Conservation (phyloP, 306 rosid species). For the Dicorynia guianensis region DNA sequence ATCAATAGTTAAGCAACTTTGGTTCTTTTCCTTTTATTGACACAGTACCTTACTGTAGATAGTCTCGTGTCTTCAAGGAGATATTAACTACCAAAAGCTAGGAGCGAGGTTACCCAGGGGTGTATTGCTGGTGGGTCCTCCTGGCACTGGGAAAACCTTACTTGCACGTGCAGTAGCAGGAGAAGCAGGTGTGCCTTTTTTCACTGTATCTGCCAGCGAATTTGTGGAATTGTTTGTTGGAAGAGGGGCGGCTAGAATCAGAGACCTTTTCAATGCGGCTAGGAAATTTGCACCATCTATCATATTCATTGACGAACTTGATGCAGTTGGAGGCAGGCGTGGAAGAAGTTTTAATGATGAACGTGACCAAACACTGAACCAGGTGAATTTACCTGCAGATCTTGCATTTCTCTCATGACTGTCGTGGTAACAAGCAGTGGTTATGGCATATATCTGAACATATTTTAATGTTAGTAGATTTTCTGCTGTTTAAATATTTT, state of each 20-base stretch:
- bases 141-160: slow-evolving; percentile 96
- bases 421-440: slow-evolving; percentile 10
- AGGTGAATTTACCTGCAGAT: slow-evolving; percentile 54
- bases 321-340: slow-evolving; percentile 97
- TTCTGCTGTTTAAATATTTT: neutral
- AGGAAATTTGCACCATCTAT: slow-evolving; percentile 89
- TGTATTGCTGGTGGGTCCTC: slow-evolving; percentile 92
- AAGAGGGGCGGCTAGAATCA: slow-evolving; percentile 95
- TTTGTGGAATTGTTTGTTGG: slow-evolving; percentile 98
- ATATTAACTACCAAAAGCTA: slow-evolving; percentile 79
- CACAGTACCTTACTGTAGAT: slow-evolving; percentile 57
- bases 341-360: slow-evolving; percentile 96
- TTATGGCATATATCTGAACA: slow-evolving; percentile 2
- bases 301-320: slow-evolving; percentile 94
- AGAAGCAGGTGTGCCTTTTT: slow-evolving; percentile 97
- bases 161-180: slow-evolving; percentile 99
- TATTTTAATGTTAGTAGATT: slow-evolving; percentile 18
- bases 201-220: slow-evolving; percentile 95
- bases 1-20: slow-evolving; percentile 14
- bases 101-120: slow-evolving; percentile 97
- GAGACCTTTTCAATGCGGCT: slow-evolving; percentile 86
- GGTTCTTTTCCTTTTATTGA: slow-evolving; percentile 41
- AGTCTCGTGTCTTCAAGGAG: slow-evolving; percentile 93
- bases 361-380: slow-evolving; percentile 94
- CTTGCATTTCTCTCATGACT: slow-evolving; percentile 19